These are phyloP conservation scores for Oenanthe javanica DNA, from an alignment of 140 eudicot species.

Conservation along the genomic window DNA sequence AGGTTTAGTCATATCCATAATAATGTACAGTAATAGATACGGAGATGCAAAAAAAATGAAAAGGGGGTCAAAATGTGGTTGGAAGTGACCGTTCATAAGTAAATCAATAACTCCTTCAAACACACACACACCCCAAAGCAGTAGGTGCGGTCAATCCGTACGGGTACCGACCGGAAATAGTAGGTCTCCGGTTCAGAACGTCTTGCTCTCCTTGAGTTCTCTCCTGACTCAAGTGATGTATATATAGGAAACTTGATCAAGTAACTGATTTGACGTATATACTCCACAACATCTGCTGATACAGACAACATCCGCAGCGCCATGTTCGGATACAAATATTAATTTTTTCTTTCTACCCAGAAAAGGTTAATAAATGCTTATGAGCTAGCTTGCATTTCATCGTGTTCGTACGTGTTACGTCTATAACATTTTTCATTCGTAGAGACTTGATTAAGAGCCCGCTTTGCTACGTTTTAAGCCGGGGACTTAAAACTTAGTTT, in stretches of 20 bases:
- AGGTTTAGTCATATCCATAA: conserved; percentile 7
- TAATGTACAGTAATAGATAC: not conserved
- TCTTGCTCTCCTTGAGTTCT: not conserved
- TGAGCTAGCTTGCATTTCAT: too few species aligned
- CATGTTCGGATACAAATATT: conserved; percentile 1
- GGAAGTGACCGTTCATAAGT: conserved; percentile 3
- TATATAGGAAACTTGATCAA: not conserved
- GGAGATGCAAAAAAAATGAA: too few species aligned
- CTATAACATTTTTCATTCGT: too few species aligned
- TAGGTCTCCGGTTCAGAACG: not conserved
- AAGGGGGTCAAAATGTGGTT: not conserved
- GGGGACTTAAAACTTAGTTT: too few species aligned
- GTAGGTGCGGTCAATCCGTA: not conserved
- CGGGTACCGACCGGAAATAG: not conserved
- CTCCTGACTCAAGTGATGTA: not conserved
- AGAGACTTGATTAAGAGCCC: too few species aligned
- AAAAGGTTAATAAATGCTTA: too few species aligned
- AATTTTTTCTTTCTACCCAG: too few species aligned
- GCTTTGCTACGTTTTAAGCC: too few species aligned
- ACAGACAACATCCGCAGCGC: not conserved
- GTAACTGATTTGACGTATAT: conserved; percentile 7
- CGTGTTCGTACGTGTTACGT: too few species aligned
- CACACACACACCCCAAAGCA: not conserved
- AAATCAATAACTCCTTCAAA: not conserved
- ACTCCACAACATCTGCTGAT: conserved; percentile 4